These are phyloP conservation scores for Monosporozyma servazzii DNA, from an alignment of 805 yeast genomes.

Conservation along the genomic window DNA sequence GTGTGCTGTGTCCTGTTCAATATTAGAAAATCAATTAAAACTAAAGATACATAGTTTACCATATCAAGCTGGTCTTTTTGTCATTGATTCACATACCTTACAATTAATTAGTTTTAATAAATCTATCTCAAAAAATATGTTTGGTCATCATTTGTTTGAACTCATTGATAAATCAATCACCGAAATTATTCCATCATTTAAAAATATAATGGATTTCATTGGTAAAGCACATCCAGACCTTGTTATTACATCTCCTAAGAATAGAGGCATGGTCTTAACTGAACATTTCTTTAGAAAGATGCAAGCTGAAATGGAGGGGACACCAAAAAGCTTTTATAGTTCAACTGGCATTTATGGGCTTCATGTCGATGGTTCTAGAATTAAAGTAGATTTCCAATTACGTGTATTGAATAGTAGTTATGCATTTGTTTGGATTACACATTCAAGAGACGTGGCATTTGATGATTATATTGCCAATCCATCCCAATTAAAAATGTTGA, in stretches of 20 bases:
- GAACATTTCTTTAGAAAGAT: conserved; percentile 82
- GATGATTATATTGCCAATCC: conserved; percentile 31
- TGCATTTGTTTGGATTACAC: conserved; percentile 76
- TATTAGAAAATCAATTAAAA: conserved; percentile 42
- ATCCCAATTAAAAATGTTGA: conserved; percentile 33
- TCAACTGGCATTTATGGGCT: conserved; percentile 61
- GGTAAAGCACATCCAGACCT: conserved; percentile 32
- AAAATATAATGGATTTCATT: conserved; percentile 30
- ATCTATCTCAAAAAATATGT: conserved; percentile 68
- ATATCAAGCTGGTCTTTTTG: conserved; percentile 78
- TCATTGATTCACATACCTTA: conserved; percentile 44
- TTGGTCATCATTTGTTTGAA: conserved; percentile 50
- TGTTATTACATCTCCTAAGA: conserved; percentile 32
- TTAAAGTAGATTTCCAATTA: conserved; percentile 71
- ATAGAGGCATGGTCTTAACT: conserved; percentile 68
- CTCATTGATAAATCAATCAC: conserved; percentile 43
- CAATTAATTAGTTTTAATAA: conserved; percentile 64
- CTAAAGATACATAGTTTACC: conserved; percentile 70
- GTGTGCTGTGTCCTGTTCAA: conserved; percentile 60
- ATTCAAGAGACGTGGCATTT: conserved; percentile 44
- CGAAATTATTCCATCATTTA: conserved; percentile 54
- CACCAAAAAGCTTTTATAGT: conserved; percentile 44
- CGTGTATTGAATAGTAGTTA: conserved; percentile 54
- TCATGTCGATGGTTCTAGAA: conserved; percentile 58
- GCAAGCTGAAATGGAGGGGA: conserved; percentile 37